Conservation (phyloP, 352 stramenopile species). For the Phytopythium cucurbitacearum region DNA sequence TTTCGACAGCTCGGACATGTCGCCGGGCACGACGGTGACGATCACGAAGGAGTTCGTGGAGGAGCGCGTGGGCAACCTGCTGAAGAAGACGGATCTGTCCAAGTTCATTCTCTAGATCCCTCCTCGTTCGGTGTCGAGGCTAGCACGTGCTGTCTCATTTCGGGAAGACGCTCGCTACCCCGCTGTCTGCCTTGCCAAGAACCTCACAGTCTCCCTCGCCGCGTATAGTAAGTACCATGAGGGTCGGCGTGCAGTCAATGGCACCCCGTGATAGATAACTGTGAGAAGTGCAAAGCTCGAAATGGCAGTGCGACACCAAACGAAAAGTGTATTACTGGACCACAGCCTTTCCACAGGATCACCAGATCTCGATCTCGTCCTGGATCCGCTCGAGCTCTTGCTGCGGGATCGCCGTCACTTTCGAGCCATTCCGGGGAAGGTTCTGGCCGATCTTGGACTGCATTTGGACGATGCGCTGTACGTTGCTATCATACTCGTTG, state of each 20-base stretch:
- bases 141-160: too few relatives aligned
- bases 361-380: slow-evolving; percentile 80
- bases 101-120: slow-evolving; percentile 97
- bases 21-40: slow-evolving; percentile 68
- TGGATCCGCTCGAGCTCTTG: slow-evolving; percentile 75
- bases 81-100: slow-evolving; percentile 95
- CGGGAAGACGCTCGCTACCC: slow-evolving; percentile 7
- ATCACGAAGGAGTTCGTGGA: slow-evolving; percentile 95
- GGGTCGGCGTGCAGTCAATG: slow-evolving; percentile 1
- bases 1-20: slow-evolving; percentile 96
- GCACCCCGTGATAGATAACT: background rate
- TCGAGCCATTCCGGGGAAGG: slow-evolving; percentile 35
- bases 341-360: too few relatives aligned
- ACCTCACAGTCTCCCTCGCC: background rate
- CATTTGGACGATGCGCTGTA: slow-evolving; percentile 31
- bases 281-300: background rate
- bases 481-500: slow-evolving; percentile 30
- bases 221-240: background rate
- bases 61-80: slow-evolving; percentile 91
- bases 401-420: slow-evolving; percentile 44
- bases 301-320: background rate
- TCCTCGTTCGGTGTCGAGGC: background rate
- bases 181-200: background rate
- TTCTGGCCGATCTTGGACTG: slow-evolving; percentile 44
- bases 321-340: slow-evolving; percentile 1